Conservation (phyloP, 2,329 filamentous ascomycete genomes). For the Aspergillus sp. region DNA sequence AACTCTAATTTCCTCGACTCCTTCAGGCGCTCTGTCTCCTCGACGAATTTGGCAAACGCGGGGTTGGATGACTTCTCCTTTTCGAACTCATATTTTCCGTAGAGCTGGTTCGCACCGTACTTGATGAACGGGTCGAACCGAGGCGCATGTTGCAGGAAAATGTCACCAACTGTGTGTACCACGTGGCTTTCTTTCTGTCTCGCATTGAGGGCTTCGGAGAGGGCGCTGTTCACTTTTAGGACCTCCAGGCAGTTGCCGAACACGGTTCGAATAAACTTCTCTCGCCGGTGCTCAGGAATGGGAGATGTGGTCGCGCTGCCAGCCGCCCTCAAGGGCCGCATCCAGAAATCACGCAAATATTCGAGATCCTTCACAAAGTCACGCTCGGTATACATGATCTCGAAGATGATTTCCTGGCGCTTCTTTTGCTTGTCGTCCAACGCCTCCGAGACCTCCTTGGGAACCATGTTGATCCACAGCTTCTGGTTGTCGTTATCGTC, state of each 20-base stretch:
- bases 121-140: constrained; percentile 94
- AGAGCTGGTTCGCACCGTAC: constrained; percentile 92
- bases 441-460: constrained; percentile 88
- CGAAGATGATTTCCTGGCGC: constrained; percentile 94
- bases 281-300: constrained; percentile 81
- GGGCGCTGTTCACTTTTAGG: constrained; percentile 81
- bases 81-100: constrained; percentile 97
- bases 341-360: constrained; percentile 98
- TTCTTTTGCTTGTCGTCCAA: constrained; percentile 93
- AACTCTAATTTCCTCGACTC: constrained; percentile 95
- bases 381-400: constrained; percentile 96
- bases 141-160: constrained; percentile 88
- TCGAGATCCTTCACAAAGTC: constrained; percentile 99
- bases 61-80: constrained; percentile 87
- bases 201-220: constrained; percentile 83
- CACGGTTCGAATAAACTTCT: constrained; percentile 88
- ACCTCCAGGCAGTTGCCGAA: constrained; percentile 97
- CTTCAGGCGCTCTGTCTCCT: constrained; percentile 92
- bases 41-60: constrained; percentile 84
- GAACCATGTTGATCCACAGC: constrained; percentile 98
- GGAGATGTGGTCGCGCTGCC: constrained; percentile 66
- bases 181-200: constrained; percentile 88
- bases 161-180: constrained; percentile 85
- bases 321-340: constrained; percentile 79
- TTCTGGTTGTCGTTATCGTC: constrained; percentile 95